Percentiles rank a stretch among this genome's conserved stretches.
These are phyloP conservation scores for Monilinia vaccinii-corymbosi DNA, from an alignment of 2,329 filamentous ascomycete genomes.

Conservation along the genomic window DNA sequence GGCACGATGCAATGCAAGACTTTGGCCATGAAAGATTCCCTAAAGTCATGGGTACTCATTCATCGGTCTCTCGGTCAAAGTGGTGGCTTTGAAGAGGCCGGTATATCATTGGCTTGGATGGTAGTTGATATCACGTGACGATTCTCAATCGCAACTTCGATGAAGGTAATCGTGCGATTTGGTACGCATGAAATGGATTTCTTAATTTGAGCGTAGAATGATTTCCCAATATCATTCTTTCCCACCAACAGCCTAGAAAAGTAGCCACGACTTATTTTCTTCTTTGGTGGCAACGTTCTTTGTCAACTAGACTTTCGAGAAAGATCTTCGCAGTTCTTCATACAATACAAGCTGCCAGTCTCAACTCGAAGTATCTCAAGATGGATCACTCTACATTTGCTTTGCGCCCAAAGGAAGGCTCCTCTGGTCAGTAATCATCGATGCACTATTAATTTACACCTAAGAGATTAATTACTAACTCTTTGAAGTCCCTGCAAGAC, in stretches of 20 bases:
- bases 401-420: not conserved
- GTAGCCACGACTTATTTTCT: not conserved
- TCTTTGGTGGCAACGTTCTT: not conserved
- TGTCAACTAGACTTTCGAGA: not conserved
- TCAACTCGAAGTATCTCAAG: not conserved
- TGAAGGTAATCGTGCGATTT: not conserved
- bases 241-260: not conserved
- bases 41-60: not conserved
- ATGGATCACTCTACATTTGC: not conserved
- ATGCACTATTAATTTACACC: not conserved
- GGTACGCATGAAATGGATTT: not conserved
- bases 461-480: not conserved
- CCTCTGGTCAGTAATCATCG: not conserved
- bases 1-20: not conserved
- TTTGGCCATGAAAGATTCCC: not conserved
- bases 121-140: not conserved
- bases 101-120: not conserved
- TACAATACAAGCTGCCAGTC: not conserved
- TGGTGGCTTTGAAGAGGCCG: not conserved
- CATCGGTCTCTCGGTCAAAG: not conserved
- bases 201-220: not conserved
- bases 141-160: not conserved
- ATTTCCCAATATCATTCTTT: not conserved
- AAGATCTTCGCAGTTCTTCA: not conserved
- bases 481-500: not conserved